A percentile compares a stretch with the other conserved stretches of the same genome.
phyloP scores from a whole-genome alignment of 306 rosid genomes.

The Sphenostylis stenocarpa region DNA sequence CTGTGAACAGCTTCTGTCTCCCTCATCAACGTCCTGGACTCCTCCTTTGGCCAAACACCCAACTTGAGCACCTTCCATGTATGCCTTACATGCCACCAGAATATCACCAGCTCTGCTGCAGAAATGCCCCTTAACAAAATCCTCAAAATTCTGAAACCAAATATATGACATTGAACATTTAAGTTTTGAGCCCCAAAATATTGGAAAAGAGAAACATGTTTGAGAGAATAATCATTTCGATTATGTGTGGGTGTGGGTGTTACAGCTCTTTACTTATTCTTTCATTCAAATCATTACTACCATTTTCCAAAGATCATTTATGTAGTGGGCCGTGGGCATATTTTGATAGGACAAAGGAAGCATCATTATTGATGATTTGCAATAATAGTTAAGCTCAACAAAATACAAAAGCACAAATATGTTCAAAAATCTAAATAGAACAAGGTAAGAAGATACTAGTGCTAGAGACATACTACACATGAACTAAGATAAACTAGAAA shows the following conservation, averaged over 20 bases:
- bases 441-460: neutral
- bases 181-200: neutral
- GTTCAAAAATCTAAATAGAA: neutral
- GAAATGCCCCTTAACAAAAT: constrained; percentile 80
- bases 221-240: neutral
- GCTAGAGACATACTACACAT: no score
- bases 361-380: neutral
- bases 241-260: neutral
- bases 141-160: constrained; percentile 72
- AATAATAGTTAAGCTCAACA: neutral
- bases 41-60: constrained; percentile 81
- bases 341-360: neutral
- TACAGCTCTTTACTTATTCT: constrained; percentile 13
- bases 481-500: no score
- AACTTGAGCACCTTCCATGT: constrained; percentile 83
- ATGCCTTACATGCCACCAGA: constrained; percentile 79
- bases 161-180: constrained; percentile 12
- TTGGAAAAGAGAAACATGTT: neutral
- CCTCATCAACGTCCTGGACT: constrained; percentile 68
- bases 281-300: neutral
- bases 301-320: neutral
- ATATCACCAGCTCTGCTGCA: constrained; percentile 60
- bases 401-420: neutral
- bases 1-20: constrained; percentile 68
- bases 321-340: neutral